These are phyloP conservation scores for Xylaria sp. DNA, from an alignment of 2,329 filamentous ascomycete species.

Conservation along the genomic window DNA sequence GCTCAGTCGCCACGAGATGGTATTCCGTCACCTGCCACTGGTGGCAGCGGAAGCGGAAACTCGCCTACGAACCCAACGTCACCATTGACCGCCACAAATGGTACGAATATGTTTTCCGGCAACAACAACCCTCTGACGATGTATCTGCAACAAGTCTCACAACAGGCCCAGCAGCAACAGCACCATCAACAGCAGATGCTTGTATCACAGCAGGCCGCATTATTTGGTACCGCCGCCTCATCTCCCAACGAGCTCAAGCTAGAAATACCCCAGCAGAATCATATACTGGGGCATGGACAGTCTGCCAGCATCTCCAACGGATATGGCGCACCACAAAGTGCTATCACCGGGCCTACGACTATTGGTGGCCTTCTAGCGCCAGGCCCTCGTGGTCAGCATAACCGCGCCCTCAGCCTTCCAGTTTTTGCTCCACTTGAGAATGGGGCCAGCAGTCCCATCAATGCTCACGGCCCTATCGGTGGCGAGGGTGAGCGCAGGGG, in stretches of 20 bases:
- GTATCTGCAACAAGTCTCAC: conserved; percentile 86
- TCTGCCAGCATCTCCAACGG: conserved; percentile 74
- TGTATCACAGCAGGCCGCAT: conserved; percentile 78
- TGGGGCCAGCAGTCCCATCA: conserved; percentile 63
- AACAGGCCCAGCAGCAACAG: conserved; percentile 78
- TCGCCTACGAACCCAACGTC: conserved; percentile 65
- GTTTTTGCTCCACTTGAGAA: conserved; percentile 73
- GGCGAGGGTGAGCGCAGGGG: conserved; percentile 68
- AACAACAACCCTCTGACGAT: conserved; percentile 90
- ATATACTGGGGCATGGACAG: conserved; percentile 69
- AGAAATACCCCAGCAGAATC: conserved; percentile 70
- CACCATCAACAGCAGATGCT: conserved; percentile 78
- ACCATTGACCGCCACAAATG: conserved; percentile 61
- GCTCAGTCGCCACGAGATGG: conserved; percentile 74
- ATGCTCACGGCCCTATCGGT: conserved; percentile 57
- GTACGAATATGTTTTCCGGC: conserved; percentile 78
- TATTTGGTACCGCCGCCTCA: conserved; percentile 78
- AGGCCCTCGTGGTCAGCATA: conserved; percentile 70
- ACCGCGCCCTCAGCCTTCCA: conserved; percentile 88
- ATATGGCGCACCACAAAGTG: conserved; percentile 61
- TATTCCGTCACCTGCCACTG: conserved; percentile 65
- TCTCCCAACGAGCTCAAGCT: conserved; percentile 66
- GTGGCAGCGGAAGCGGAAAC: conserved; percentile 69
- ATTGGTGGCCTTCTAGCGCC: conserved; percentile 82
- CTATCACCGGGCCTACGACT: conserved; percentile 70